Evolutionary conservation across 2,329 filamentous ascomycete genomes (phyloP).

Genomic region (Stagonosporopsis cucurbitacearum): DNA sequence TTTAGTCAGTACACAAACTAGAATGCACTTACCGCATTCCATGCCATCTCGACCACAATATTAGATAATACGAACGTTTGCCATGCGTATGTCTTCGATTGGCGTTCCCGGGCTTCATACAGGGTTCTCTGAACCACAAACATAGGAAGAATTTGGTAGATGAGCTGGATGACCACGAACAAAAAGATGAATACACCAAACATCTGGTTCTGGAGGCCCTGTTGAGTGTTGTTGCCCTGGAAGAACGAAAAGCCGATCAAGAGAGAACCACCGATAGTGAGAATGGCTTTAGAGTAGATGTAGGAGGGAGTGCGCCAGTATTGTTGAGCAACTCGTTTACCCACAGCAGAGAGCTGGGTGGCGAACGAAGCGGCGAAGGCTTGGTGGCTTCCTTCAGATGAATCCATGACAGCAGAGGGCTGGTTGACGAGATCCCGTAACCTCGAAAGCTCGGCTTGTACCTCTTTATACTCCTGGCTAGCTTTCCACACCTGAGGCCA

Average conservation of each 20-base stretch:
- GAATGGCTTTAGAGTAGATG: conserved; percentile 46
- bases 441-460: conserved; percentile 49
- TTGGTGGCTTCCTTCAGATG: conserved; percentile 53
- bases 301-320: conserved; percentile 56
- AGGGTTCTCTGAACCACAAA: conserved; percentile 63
- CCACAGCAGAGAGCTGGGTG: conserved; percentile 45
- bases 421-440: conserved; percentile 46
- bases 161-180: conserved; percentile 50
- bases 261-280: conserved; percentile 39
- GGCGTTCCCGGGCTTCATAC: conserved; percentile 65
- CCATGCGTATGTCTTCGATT: conserved; percentile 76
- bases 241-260: conserved; percentile 53
- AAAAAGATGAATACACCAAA: conserved; percentile 60
- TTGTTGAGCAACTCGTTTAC: conserved; percentile 53
- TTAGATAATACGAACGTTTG: conserved; percentile 73
- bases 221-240: conserved; percentile 43
- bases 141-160: conserved; percentile 60
- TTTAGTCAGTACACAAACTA: background rate
- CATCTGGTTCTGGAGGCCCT: conserved; percentile 55
- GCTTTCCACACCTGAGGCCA: conserved; percentile 53
- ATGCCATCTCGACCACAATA: conserved; percentile 69
- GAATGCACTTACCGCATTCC: conserved; percentile 63
- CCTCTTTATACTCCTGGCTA: conserved; percentile 27
- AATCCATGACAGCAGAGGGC: conserved; percentile 39
- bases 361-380: conserved; percentile 55